Evolutionary conservation across 805 yeast species (phyloP), one percentile per base, ranked within the genome.

Genomic region (Hanseniaspora valbyensis): DNA sequence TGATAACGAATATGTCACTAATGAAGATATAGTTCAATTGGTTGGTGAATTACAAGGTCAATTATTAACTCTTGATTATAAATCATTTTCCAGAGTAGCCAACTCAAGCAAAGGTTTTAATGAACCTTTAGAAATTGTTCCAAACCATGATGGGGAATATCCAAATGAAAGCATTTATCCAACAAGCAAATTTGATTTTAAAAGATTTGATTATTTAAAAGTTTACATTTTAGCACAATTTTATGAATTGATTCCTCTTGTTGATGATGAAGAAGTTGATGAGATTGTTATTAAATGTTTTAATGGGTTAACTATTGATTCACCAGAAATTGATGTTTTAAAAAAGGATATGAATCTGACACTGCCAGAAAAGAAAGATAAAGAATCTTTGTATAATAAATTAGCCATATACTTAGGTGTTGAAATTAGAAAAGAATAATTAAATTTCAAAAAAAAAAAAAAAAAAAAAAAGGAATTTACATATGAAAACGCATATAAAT

Each of bases 11-110:
- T 80, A 73, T 55, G 85, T 80, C 33, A 78, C 90, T 3, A 82
- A 85, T 56, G 94, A 84, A 52, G 97, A 90, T 60, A 67, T 89
- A 12, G 83, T 83, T 3, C 90, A 86, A 61, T 70, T 89, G 42
- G 96, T 88, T 13, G 86, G 85, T 10, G 97, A 89, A 64, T 68
- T 89, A 51, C 96, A 89, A 65, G 84, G 85, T 8, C 96, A 89
- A 66, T 71, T 89, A 59, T 89, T 84, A 49, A 69, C 74, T 22
- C 62, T 83, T 30, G 97, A 89, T 61, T 85, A 84, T 56, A 74
- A 95, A 57, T 75, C 83, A 16, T 74, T 84, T 40, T 73, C 83
- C 55, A 73, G 97, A 63, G 68, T 80, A 3, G 74, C 76, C 55
- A 88, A 88, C 61, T 69, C 83, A 24, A 69, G 78, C 51, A 57